Base-by-base conservation (phyloP, 2,329 filamentous ascomycete species). In the Aspergillus sp. region DNA sequence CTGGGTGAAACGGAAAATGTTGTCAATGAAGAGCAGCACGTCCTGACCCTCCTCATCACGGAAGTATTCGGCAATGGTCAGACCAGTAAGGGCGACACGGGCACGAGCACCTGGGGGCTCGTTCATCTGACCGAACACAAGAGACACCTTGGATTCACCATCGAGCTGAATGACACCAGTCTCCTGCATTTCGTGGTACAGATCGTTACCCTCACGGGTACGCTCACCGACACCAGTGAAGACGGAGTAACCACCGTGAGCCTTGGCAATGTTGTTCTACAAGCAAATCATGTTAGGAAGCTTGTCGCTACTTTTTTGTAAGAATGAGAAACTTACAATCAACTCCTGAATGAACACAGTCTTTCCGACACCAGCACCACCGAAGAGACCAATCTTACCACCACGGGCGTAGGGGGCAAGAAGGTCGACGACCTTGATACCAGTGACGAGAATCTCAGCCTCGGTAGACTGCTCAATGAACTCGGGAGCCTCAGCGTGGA, bases 161-260 rank as follows among this genome's bases (percentile, higher is more conserved):
- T 99, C 95, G 68, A 99, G 91, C 82, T 99, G 88, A 82, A 99
- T 99, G 86, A 99, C 95, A 76, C 90, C 91, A 70, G 95, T 99
- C 85, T 99, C 93, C 86, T 98, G 95, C 95, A 99, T 99, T 88
- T 99, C 95, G 84, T 99, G 93, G 89, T 99, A 99, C 86, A 99
- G 82, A 89, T 99, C 95, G 88, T 99, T 99, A 87, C 95, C 95
- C 89, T 99, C 95, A 91, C 95, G 95, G 78, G 95, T 99, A 86
- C 95, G 93, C 89, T 99, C 95, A 80, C 95, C 95, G 82, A 99
- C 95, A 93, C 95, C 95, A 78, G 92, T 96, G 89, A 99, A 99
- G 79, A 99, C 95, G 69, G 95, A 99, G 90, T 96, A 99, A 96
- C 95, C 95, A 96, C 95, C 95, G 85, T 99, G 95, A 72, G 95